Conservation (phyloP, 306 rosid species). For the Arachis hypogaea region DNA sequence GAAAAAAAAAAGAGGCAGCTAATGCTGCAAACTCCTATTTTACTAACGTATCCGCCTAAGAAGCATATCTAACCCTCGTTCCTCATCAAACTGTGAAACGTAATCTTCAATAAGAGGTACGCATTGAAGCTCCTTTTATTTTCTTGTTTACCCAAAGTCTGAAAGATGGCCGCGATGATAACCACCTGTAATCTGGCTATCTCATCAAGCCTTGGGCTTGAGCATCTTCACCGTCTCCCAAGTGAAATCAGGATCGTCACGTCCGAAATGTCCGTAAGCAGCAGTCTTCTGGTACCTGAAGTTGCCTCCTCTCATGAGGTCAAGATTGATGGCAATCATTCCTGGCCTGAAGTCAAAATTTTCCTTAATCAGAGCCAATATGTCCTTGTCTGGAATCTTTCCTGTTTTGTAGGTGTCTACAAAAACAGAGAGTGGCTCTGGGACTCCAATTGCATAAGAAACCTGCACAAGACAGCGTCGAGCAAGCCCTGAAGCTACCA, state of each 20-base stretch:
- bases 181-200: constrained; percentile 42
- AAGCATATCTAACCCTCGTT: constrained; percentile 30
- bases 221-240: constrained; percentile 81
- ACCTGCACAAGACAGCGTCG: too few species aligned
- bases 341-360: constrained; percentile 84
- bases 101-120: constrained; percentile 40
- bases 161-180: constrained; percentile 48
- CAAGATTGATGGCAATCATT: constrained; percentile 78
- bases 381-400: too few species aligned
- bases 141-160: constrained; percentile 23
- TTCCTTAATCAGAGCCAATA: constrained; percentile 52
- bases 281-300: constrained; percentile 85
- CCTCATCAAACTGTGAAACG: constrained; percentile 34
- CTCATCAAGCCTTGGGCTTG: constrained; percentile 70
- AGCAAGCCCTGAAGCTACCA: too few species aligned
- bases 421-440: too few species aligned
- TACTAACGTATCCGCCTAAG: constrained; percentile 36
- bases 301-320: constrained; percentile 74
- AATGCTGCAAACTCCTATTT: constrained; percentile 32
- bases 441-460: too few species aligned
- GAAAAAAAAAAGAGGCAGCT: constrained; percentile 12
- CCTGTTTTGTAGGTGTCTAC: too few species aligned
- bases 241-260: constrained; percentile 79
- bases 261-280: constrained; percentile 86
- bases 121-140: constrained; percentile 54